Evolutionary conservation across 768 basidiomycete species (phyloP).

Genomic region (Tephrocybe sp.): DNA sequence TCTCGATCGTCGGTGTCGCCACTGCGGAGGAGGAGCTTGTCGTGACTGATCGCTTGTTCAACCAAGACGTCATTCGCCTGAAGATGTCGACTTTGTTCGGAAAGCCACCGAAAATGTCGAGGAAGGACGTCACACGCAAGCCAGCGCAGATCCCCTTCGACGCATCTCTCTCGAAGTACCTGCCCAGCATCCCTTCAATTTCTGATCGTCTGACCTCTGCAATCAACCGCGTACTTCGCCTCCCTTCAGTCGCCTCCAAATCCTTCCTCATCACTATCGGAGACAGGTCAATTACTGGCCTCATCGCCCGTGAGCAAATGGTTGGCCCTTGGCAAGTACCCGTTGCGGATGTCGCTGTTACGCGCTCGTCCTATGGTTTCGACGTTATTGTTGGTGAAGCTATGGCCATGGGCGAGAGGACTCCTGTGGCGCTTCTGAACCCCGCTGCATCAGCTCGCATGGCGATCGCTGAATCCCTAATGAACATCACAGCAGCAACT

Average conservation of each 20-base stretch:
- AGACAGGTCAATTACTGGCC: conserved; percentile 89
- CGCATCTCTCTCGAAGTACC: conserved; percentile 61
- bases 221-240: conserved; percentile 76
- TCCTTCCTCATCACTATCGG: conserved; percentile 99
- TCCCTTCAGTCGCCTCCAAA: conserved; percentile 93
- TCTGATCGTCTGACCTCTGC: conserved; percentile 58
- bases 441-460: conserved; percentile 92
- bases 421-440: conserved; percentile 84
- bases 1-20: conserved; percentile 86
- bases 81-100: conserved; percentile 96
- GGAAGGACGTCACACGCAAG: conserved; percentile 54
- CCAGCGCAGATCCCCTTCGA: conserved; percentile 58
- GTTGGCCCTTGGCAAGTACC: conserved; percentile 99
- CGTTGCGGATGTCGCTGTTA: conserved; percentile 95
- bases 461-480: conserved; percentile 92
- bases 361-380: conserved; percentile 93
- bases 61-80: conserved; percentile 78
- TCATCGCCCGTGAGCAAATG: conserved; percentile 97
- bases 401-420: conserved; percentile 98
- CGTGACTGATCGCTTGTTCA: conserved; percentile 84
- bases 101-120: conserved; percentile 89
- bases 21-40: conserved; percentile 80
- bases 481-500: conserved; percentile 83
- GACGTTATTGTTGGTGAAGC: conserved; percentile 83
- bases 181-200: conserved; percentile 41